phyloP scores from a whole-genome alignment of 352 stramenopile species.

The Pythium biforme region DNA sequence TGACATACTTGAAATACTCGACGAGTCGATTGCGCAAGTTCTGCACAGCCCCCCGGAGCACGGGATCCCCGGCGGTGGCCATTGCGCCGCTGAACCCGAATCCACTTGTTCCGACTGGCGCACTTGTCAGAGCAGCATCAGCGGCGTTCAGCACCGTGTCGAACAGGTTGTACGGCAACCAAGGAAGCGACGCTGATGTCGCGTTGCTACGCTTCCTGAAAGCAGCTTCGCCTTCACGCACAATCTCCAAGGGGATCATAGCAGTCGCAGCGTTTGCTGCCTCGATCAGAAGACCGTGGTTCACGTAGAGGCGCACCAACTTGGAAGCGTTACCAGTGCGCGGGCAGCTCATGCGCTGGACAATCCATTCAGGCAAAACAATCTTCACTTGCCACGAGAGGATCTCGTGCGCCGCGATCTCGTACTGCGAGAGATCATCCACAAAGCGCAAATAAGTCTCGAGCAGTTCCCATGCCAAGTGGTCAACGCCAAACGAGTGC shows the following conservation, averaged over 20 bases:
- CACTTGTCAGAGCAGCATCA: conserved; percentile 35
- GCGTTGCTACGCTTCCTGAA: conserved; percentile 42
- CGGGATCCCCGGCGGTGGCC: conserved; percentile 4
- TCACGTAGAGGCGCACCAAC: conserved; percentile 56
- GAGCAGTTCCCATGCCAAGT: conserved; percentile 58
- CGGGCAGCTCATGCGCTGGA: conserved; percentile 35
- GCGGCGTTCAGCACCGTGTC: conserved; percentile 57
- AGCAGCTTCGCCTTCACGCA: conserved; percentile 35
- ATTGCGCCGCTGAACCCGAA: conserved; percentile 18
- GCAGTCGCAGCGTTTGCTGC: conserved; percentile 51
- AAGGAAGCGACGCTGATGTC: conserved; percentile 36
- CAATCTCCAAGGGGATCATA: conserved; percentile 39
- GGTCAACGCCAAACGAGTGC: conserved; percentile 34
- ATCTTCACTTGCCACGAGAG: conserved; percentile 68
- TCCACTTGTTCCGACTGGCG: background rate
- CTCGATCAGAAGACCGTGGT: conserved; percentile 63
- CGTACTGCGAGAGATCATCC: conserved; percentile 46
- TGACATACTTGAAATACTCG: conserved; percentile 54
- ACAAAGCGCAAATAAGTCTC: conserved; percentile 43
- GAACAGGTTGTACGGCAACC: conserved; percentile 70
- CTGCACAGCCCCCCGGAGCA: conserved; percentile 35
- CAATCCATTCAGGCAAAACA: conserved; percentile 57
- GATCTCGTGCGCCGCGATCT: conserved; percentile 57
- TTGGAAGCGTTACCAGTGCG: conserved; percentile 49
- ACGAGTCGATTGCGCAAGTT: conserved; percentile 40